Evolutionary conservation across 768 basidiomycete species (phyloP).

Genomic region (Phylloporus sp.): DNA sequence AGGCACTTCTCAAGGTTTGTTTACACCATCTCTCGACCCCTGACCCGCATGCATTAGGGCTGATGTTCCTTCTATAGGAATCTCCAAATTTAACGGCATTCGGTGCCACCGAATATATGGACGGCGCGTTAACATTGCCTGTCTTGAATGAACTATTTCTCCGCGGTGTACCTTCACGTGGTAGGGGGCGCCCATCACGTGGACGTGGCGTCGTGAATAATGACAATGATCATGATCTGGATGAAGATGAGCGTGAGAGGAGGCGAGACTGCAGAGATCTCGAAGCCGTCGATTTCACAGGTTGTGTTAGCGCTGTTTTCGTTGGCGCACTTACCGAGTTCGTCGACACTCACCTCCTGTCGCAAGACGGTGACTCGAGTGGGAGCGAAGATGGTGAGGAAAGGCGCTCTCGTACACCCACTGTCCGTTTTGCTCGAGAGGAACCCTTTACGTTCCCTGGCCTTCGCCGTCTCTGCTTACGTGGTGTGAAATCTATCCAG

Average conservation of each 20-base stretch:
- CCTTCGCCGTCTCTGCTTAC: slow-evolving; percentile 72
- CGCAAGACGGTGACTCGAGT: slow-evolving; percentile 37
- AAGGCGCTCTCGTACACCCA: slow-evolving; percentile 31
- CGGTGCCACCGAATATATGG: slow-evolving; percentile 99
- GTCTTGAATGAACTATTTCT: slow-evolving; percentile 90
- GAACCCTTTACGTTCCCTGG: slow-evolving; percentile 62
- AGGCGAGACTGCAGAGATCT: slow-evolving; percentile 70
- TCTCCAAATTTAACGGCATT: slow-evolving; percentile 81
- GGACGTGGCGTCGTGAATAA: slow-evolving; percentile 48
- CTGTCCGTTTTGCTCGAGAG: slow-evolving; percentile 32
- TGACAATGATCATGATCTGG: slow-evolving; percentile 62
- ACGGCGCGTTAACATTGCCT: slow-evolving; percentile 77
- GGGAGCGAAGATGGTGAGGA: slow-evolving; percentile 39
- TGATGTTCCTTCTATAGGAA: slow-evolving; percentile 50
- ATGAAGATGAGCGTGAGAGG: slow-evolving; percentile 72
- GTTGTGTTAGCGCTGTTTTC: slow-evolving; percentile 90
- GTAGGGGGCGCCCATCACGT: slow-evolving; percentile 62
- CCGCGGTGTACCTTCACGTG: slow-evolving; percentile 69
- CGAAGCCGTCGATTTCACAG: slow-evolving; percentile 89
- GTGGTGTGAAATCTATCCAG: slow-evolving; percentile 74
- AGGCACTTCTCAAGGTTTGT: slow-evolving; percentile 69
- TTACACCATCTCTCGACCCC: slow-evolving; percentile 1
- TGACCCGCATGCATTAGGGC: not conserved
- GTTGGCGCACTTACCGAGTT: slow-evolving; percentile 82
- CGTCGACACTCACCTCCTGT: slow-evolving; percentile 58